Evolutionary conservation across 208 protist genomes (phyloP).

Genomic region (Trypanosoma congolense): DNA sequence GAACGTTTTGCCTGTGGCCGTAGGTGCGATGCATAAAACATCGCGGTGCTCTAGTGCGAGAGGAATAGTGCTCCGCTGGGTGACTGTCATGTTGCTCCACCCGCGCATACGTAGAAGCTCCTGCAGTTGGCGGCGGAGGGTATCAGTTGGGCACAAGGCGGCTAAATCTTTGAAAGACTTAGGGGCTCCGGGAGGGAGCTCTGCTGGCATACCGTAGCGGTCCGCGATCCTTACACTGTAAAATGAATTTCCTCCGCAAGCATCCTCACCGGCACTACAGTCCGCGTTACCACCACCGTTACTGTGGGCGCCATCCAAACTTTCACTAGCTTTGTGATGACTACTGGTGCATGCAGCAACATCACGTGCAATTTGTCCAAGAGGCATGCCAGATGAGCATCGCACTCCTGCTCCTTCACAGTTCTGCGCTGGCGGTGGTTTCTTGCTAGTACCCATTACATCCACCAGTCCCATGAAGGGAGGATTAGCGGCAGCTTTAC

Average conservation of each 20-base stretch:
- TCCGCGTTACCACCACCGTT: not conserved
- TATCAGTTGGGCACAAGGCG: conserved; percentile 31
- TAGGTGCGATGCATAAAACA: conserved; percentile 80
- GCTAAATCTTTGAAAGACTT: conserved; percentile 50
- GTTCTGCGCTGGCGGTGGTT: not conserved
- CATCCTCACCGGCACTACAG: not conserved
- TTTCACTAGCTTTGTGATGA: not conserved
- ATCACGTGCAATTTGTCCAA: conserved; percentile 8
- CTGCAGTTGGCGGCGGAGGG: conserved; percentile 37
- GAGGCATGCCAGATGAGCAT: not conserved
- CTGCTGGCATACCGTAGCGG: conserved; percentile 70
- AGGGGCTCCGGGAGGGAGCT: conserved; percentile 34
- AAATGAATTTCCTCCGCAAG: not conserved
- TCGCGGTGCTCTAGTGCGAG: conserved; percentile 74
- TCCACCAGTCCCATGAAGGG: not conserved
- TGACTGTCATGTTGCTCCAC: conserved; percentile 41
- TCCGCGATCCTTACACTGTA: conserved; percentile 66
- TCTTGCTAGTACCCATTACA: conserved; percentile 1
- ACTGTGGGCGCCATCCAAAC: not conserved
- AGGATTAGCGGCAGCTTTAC: not conserved
- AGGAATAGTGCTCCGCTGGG: conserved; percentile 54
- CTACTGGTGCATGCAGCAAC: not conserved
- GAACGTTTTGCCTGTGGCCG: conserved; percentile 90
- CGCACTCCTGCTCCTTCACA: not conserved
- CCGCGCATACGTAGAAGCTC: conserved; percentile 24